A percentile compares a stretch with the other conserved stretches of the same genome.
These are phyloP conservation scores for Hydnum rufescens DNA, from an alignment of 768 basidiomycete genomes.

Conservation along the genomic window DNA sequence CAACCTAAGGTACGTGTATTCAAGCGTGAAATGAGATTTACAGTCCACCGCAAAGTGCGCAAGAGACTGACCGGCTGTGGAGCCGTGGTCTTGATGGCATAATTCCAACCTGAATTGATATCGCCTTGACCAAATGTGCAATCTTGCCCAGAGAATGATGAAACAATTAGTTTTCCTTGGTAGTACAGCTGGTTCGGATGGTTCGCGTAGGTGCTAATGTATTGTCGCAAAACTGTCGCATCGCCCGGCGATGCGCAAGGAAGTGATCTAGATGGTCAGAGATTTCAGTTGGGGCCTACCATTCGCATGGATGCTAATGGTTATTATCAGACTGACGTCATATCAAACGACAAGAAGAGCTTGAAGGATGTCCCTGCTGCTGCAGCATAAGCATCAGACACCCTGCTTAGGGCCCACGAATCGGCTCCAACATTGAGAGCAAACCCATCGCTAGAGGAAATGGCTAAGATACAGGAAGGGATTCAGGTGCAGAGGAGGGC, in stretches of 20 bases:
- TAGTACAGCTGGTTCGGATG: conserved; percentile 44
- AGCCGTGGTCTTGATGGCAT: conserved; percentile 26
- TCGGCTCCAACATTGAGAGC: conserved; percentile 22
- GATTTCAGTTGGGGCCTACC: no score
- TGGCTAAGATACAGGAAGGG: conserved; percentile 13
- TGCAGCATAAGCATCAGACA: conserved; percentile 18
- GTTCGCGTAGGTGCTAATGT: conserved; percentile 31
- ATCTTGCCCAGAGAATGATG: conserved; percentile 50
- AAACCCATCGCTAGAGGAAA: conserved; percentile 23
- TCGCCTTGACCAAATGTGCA: conserved; percentile 45
- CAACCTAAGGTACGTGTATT: neutral
- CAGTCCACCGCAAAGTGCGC: neutral
- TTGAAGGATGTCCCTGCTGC: conserved; percentile 18
- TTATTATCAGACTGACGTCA: conserved; percentile 10
- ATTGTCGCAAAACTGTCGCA: conserved; percentile 31
- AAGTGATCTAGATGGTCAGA: conserved; percentile 24
- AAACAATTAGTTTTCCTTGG: conserved; percentile 36
- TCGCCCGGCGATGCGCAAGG: conserved; percentile 31
- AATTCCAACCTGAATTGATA: conserved; percentile 34
- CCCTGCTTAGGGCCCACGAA: conserved; percentile 18
- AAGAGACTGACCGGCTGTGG: conserved; percentile 9
- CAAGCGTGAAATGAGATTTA: neutral
- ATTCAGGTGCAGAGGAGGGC: neutral
- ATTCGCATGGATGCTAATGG: no score
- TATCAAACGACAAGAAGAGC: conserved; percentile 22